phyloP scores from a whole-genome alignment of 1,284 basidiomycete species.

The Trichosporon sp. region DNA sequence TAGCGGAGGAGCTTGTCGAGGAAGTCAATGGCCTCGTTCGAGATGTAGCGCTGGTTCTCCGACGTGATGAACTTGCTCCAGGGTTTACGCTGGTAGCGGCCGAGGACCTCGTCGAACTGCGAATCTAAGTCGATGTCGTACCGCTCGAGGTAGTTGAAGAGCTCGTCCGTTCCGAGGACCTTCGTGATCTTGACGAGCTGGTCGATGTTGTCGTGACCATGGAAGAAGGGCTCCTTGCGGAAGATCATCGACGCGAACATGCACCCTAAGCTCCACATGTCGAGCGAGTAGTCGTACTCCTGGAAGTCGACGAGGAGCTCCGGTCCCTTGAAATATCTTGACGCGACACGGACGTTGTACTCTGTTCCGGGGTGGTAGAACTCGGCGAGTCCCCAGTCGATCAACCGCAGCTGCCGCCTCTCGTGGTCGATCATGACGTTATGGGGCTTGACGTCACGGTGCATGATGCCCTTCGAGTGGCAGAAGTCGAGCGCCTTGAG shows the following conservation, averaged over 20 bases:
- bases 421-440: slow-evolving; percentile 99
- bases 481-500: slow-evolving; percentile 97
- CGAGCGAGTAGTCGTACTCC: slow-evolving; percentile 92
- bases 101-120: slow-evolving; percentile 84
- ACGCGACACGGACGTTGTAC: slow-evolving; percentile 97
- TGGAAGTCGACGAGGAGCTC: slow-evolving; percentile 97
- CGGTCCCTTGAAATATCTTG: slow-evolving; percentile 96
- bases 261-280: slow-evolving; percentile 98
- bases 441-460: slow-evolving; percentile 97
- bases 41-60: slow-evolving; percentile 94
- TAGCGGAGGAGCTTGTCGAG: slow-evolving; percentile 93
- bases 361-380: slow-evolving; percentile 98
- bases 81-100: slow-evolving; percentile 86
- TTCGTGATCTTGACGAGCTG: slow-evolving; percentile 98
- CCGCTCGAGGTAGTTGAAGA: slow-evolving; percentile 79
- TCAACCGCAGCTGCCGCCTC: slow-evolving; percentile 88
- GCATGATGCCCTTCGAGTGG: slow-evolving; percentile 98
- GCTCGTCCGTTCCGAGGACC: slow-evolving; percentile 92
- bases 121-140: slow-evolving; percentile 90
- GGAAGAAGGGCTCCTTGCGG: slow-evolving; percentile 99
- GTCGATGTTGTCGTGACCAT: slow-evolving; percentile 98
- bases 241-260: slow-evolving; percentile 99
- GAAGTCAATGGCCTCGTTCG: slow-evolving; percentile 97
- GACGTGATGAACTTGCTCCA: slow-evolving; percentile 89
- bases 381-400: slow-evolving; percentile 98